Conservation (phyloP, 2,329 filamentous ascomycete genomes). For the Beauveria sp. region DNA sequence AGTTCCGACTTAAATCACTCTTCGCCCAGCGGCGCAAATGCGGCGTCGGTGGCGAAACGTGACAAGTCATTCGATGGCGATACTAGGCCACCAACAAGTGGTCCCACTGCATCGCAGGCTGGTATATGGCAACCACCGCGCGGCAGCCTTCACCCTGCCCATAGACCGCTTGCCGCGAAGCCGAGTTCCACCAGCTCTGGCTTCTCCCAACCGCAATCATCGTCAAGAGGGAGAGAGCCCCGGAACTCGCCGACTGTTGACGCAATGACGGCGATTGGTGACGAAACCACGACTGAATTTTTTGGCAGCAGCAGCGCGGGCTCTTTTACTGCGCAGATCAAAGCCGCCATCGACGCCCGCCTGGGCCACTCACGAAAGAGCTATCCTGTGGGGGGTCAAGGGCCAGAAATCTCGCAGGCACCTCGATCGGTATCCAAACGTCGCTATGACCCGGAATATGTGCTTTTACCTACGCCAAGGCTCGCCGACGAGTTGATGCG, state of each 20-base stretch:
- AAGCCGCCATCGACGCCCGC: constrained; percentile 31
- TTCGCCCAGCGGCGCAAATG: neutral
- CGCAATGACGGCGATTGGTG: constrained; percentile 38
- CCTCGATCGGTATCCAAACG: neutral
- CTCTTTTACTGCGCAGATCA: constrained; percentile 39
- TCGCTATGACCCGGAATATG: constrained; percentile 20
- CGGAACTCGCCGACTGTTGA: constrained; percentile 29
- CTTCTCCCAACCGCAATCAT: neutral
- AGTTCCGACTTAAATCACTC: constrained; percentile 10
- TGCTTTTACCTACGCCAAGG: constrained; percentile 36
- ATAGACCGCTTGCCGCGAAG: constrained; percentile 4
- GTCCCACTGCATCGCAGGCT: neutral
- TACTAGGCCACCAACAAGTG: neutral
- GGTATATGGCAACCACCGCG: neutral
- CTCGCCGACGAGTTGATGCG: constrained; percentile 37
- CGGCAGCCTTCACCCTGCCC: neutral
- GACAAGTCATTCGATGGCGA: neutral
- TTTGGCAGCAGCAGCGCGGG: constrained; percentile 40
- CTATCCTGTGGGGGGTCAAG: neutral
- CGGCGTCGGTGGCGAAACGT: neutral
- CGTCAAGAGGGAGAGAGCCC: neutral
- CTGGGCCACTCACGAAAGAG: constrained; percentile 13
- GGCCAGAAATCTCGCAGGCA: neutral
- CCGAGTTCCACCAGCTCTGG: neutral
- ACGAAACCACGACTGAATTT: constrained; percentile 33